phyloP scores from a whole-genome alignment of 2,329 filamentous ascomycete genomes.

The Pyricularia sp. region DNA sequence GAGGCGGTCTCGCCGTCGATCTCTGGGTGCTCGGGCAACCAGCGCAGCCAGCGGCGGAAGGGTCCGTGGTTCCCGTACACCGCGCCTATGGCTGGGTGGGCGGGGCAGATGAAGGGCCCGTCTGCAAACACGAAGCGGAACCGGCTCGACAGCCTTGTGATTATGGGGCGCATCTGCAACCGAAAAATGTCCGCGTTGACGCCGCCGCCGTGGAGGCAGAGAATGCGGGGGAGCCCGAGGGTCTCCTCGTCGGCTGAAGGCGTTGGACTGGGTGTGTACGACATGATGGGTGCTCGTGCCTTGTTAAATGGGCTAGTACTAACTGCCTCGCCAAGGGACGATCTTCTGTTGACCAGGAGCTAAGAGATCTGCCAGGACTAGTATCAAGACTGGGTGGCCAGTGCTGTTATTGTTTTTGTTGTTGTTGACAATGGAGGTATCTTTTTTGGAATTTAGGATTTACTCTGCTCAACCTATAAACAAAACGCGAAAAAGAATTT shows the following conservation, averaged over 20 bases:
- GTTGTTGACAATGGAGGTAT: neutral
- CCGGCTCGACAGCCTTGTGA: constrained; percentile 33
- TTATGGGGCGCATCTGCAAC: constrained; percentile 52
- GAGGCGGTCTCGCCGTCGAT: constrained; percentile 26
- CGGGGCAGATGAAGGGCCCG: constrained; percentile 41
- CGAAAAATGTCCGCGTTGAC: constrained; percentile 63
- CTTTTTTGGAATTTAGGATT: neutral
- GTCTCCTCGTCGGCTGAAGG: neutral
- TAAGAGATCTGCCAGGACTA: neutral
- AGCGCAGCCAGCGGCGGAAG: constrained; percentile 47
- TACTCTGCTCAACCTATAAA: neutral
- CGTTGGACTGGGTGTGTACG: neutral
- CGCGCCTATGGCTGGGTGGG: constrained; percentile 6
- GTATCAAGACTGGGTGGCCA: neutral
- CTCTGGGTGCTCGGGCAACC: constrained; percentile 43
- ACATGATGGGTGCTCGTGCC: neutral
- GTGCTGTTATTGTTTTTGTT: neutral
- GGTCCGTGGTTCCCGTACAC: constrained; percentile 27
- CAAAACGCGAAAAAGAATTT: neutral
- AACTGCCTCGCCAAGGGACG: neutral
- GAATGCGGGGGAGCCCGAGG: constrained; percentile 15
- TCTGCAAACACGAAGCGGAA: constrained; percentile 69
- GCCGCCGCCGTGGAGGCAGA: constrained; percentile 75
- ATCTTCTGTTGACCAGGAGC: neutral
- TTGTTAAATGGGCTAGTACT: neutral